phyloP scores from a whole-genome alignment of 768 basidiomycete genomes.

The Lentinula raphanica region DNA sequence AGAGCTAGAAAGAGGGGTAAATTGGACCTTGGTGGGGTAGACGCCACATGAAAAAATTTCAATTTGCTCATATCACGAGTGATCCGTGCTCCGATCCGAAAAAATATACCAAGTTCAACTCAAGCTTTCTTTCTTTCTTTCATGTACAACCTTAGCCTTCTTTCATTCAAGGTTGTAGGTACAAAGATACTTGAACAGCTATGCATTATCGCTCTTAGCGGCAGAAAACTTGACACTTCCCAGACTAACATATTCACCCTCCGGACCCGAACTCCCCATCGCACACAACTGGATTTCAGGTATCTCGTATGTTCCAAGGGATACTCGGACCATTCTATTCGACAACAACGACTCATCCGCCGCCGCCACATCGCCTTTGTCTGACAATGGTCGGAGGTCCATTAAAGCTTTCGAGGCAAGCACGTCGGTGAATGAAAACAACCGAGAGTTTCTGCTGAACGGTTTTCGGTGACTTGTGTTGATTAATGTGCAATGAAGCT shows the following conservation, averaged over 20 bases:
- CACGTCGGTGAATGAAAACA: constrained; percentile 37
- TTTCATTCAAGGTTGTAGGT: too few relatives aligned
- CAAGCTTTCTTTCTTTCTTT: too few relatives aligned
- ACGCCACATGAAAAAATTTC: neutral
- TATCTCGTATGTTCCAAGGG: constrained; percentile 51
- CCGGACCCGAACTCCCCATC: constrained; percentile 63
- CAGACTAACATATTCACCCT: constrained; percentile 58
- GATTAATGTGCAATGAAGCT: constrained; percentile 48
- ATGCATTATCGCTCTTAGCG: too few relatives aligned
- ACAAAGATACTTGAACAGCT: too few relatives aligned
- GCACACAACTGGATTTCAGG: constrained; percentile 59
- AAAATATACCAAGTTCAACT: too few relatives aligned
- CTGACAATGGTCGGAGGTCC: neutral
- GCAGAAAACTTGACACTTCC: constrained; percentile 19
- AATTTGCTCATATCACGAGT: neutral
- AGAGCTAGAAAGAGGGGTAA: neutral
- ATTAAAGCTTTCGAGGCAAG: constrained; percentile 17
- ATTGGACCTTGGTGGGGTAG: neutral
- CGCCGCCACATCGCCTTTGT: neutral
- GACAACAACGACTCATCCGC: neutral
- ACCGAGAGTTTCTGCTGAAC: constrained; percentile 10
- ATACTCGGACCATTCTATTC: constrained; percentile 23
- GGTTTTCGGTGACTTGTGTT: constrained; percentile 44
- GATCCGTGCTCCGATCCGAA: neutral
- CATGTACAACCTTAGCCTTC: too few relatives aligned